Conservation (phyloP, 2,329 filamentous ascomycete genomes). For the Xylariaceae sp. region DNA sequence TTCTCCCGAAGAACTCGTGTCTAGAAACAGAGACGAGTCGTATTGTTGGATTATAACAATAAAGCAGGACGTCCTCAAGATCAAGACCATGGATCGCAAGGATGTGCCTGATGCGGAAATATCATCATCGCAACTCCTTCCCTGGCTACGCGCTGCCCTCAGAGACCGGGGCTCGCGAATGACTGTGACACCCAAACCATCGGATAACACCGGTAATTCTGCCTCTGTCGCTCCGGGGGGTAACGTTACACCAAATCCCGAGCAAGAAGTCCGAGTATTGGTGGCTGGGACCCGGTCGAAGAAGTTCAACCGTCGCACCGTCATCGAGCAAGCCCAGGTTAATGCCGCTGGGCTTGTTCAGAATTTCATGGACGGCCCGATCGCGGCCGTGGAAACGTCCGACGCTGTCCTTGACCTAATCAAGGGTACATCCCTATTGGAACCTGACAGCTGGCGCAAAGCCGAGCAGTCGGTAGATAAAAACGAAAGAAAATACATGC, state of each 20-base stretch:
- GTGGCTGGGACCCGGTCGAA: conserved; percentile 79
- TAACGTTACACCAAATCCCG: conserved; percentile 33
- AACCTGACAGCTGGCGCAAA: conserved; percentile 77
- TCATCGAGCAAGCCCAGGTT: conserved; percentile 73
- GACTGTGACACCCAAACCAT: conserved; percentile 16
- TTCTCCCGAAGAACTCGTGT: conserved; percentile 74
- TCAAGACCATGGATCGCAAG: conserved; percentile 72
- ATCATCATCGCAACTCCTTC: conserved; percentile 65
- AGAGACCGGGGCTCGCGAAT: conserved; percentile 65
- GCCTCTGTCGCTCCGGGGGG: conserved; percentile 10
- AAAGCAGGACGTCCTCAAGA: conserved; percentile 74
- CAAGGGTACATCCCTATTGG: conserved; percentile 67
- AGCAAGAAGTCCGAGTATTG: conserved; percentile 79
- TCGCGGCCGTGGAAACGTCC: conserved; percentile 82
- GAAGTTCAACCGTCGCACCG: conserved; percentile 82
- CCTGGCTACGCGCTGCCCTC: conserved; percentile 76
- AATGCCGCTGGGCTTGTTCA: conserved; percentile 60
- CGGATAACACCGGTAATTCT: conserved; percentile 6
- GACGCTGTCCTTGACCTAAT: conserved; percentile 79
- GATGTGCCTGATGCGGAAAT: conserved; percentile 75
- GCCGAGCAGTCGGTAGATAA: conserved; percentile 75
- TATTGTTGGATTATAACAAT: conserved; percentile 88
- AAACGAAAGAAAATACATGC: conserved; percentile 75
- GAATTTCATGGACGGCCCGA: conserved; percentile 70
- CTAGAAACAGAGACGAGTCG: conserved; percentile 69